Conservation (phyloP, 176 grass and related monocot genomes). For the Musa acuminata region DNA sequence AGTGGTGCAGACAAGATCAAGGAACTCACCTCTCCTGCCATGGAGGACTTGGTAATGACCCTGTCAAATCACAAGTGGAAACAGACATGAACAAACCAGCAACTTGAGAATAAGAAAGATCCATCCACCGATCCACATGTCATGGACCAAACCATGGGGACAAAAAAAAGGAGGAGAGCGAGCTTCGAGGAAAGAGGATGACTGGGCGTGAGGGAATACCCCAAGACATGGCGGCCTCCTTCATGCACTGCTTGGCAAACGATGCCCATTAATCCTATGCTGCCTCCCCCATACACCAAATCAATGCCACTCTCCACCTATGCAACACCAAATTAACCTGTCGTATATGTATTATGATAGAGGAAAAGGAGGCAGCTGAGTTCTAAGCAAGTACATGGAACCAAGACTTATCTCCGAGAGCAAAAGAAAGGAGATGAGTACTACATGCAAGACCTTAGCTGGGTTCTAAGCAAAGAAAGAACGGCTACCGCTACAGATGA, state of each 20-base stretch:
- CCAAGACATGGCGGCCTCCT: constrained; percentile 94
- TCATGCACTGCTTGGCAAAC: constrained; percentile 96
- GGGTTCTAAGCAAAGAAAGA: neutral
- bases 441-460: neutral
- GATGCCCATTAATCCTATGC: constrained; percentile 92
- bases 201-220: constrained; percentile 30
- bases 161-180: neutral
- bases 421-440: neutral
- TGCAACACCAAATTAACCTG: neutral
- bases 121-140: neutral
- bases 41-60: constrained; percentile 70
- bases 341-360: neutral
- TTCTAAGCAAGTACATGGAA: neutral
- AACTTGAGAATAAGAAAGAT: neutral
- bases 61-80: constrained; percentile 37
- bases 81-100: neutral
- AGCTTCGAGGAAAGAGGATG: too few species aligned
- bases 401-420: neutral
- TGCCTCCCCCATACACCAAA: constrained; percentile 91
- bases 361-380: neutral
- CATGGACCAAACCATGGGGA: neutral
- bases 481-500: too few species aligned
- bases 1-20: constrained; percentile 7
- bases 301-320: constrained; percentile 95
- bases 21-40: constrained; percentile 71